phyloP scores from a whole-genome alignment of 2,329 filamentous ascomycete species.

The Didymella sp. region DNA sequence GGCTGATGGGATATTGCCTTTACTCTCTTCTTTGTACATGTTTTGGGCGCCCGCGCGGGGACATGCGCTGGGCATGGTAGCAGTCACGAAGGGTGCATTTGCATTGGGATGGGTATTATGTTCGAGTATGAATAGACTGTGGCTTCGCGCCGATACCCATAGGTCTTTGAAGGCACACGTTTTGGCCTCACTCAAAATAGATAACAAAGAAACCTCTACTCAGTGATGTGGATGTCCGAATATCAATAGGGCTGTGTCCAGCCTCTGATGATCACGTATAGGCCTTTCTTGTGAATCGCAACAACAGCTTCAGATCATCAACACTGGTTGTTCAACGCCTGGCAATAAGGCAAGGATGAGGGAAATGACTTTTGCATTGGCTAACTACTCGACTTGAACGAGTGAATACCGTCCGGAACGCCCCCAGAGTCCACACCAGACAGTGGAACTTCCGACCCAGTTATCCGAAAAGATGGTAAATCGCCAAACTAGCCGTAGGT shows the following conservation, averaged over 20 bases:
- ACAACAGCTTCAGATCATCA: no score
- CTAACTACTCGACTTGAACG: not conserved
- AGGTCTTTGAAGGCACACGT: not conserved
- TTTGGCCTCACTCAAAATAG: not conserved
- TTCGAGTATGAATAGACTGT: not conserved
- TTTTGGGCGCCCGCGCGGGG: not conserved
- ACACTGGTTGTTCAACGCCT: no score
- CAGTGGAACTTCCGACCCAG: not conserved
- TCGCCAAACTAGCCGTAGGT: not conserved
- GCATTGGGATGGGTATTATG: not conserved
- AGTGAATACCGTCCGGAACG: not conserved
- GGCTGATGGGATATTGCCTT: not conserved
- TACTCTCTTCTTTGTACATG: constrained; percentile 3
- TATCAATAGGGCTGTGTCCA: no score
- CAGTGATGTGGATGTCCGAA: no score
- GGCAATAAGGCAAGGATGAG: no score
- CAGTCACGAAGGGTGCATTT: not conserved
- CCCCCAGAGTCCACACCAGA: not conserved
- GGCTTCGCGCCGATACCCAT: constrained; percentile 4
- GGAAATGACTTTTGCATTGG: not conserved
- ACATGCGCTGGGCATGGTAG: not conserved
- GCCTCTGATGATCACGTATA: no score
- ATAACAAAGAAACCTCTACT: no score
- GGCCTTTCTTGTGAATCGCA: no score
- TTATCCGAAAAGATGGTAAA: constrained; percentile 10